Conservation (phyloP, 1,139 yeast species). For the Sugiyamaella paludigena region DNA sequence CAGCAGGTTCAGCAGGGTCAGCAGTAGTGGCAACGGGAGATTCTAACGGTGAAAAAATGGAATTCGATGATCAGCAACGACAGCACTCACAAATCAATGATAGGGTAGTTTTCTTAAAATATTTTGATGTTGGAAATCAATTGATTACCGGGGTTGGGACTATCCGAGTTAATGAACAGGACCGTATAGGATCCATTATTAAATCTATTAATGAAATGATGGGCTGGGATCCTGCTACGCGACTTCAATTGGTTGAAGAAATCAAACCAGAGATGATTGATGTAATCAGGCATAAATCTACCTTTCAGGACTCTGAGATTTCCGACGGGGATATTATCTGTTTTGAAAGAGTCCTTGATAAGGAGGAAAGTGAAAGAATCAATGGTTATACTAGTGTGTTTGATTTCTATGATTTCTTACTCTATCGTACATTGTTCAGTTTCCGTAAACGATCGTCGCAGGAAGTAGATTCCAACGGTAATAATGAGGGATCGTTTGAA, state of each 20-base stretch:
- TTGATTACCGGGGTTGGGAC: slow-evolving; percentile 63
- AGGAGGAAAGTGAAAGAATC: slow-evolving; percentile 23
- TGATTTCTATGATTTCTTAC: slow-evolving; percentile 62
- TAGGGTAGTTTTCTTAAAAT: slow-evolving; percentile 59
- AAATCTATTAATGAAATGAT: slow-evolving; percentile 47
- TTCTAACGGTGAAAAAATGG: background rate
- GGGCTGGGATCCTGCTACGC: slow-evolving; percentile 43
- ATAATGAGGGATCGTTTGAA: slow-evolving; percentile 47
- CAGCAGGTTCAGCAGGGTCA: slow-evolving; percentile 2
- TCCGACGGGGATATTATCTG: slow-evolving; percentile 77
- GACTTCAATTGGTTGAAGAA: slow-evolving; percentile 64
- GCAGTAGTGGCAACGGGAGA: too few relatives aligned
- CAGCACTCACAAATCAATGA: slow-evolving; percentile 35
- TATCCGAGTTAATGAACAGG: slow-evolving; percentile 52
- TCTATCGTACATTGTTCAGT: slow-evolving; percentile 60
- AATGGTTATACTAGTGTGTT: slow-evolving; percentile 39
- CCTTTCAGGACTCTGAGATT: slow-evolving; percentile 65
- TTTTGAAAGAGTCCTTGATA: slow-evolving; percentile 43
- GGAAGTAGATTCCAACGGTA: slow-evolving; percentile 15
- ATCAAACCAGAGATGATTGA: slow-evolving; percentile 63
- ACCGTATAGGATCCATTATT: slow-evolving; percentile 46
- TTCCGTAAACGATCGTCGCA: slow-evolving; percentile 50
- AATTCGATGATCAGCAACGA: background rate
- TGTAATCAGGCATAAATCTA: slow-evolving; percentile 42
- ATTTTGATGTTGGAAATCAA: slow-evolving; percentile 60